A percentile compares a stretch with the other conserved stretches of the same genome.
Conservation (phyloP, 441 rosid species). For the Melastoma candidum region DNA sequence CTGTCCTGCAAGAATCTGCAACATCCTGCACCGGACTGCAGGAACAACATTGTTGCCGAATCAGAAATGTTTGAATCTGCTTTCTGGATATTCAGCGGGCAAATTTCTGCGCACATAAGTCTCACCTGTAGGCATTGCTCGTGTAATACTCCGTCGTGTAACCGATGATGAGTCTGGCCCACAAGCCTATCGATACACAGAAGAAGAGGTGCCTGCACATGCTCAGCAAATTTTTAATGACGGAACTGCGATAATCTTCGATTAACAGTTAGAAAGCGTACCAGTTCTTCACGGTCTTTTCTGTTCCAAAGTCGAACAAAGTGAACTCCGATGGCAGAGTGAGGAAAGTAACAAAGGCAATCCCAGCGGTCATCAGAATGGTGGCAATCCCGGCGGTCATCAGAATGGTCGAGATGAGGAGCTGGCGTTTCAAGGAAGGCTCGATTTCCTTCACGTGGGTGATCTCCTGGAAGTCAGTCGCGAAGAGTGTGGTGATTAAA, state of each 20-base stretch:
- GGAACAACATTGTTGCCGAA: neutral
- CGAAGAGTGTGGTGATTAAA: constrained; percentile 16
- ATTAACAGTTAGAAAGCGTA: neutral
- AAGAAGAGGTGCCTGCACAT: constrained; percentile 17
- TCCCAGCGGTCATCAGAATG: constrained; percentile 14
- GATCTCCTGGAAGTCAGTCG: constrained; percentile 15
- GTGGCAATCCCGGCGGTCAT: neutral
- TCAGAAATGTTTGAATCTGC: neutral
- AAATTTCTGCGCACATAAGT: neutral
- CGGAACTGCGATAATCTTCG: neutral
- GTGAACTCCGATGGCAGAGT: constrained; percentile 16
- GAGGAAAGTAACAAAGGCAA: constrained; percentile 13
- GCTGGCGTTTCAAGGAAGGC: constrained; percentile 17
- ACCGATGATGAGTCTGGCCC: constrained; percentile 17
- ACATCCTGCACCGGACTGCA: constrained; percentile 20
- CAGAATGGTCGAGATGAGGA: constrained; percentile 7
- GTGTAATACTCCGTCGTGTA: constrained; percentile 16
- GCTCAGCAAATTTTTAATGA: neutral
- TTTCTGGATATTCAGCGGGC: neutral
- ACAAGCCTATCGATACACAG: constrained; percentile 15
- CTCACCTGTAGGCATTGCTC: constrained; percentile 17
- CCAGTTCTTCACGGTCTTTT: constrained; percentile 14
- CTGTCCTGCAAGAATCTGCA: constrained; percentile 19
- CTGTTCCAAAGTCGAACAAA: constrained; percentile 13
- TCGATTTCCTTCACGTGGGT: constrained; percentile 16